phyloP scores from a whole-genome alignment of 148 eudicot species.

The Persicaria maculosa region DNA sequence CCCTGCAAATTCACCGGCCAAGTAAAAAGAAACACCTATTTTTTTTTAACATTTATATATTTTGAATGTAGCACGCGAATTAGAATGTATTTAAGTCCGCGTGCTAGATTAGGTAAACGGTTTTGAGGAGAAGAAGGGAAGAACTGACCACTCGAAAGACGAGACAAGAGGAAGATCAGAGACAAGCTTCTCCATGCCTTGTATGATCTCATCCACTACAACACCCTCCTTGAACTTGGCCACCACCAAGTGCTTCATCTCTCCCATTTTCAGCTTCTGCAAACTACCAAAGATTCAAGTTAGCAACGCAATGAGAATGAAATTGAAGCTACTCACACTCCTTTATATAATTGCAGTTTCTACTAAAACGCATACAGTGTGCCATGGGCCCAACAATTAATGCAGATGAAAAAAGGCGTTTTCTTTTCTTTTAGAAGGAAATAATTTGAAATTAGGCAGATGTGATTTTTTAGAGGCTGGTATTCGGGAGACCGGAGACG shows the following conservation, averaged over 20 bases:
- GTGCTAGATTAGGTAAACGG: not conserved
- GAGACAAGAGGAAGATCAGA: conserved; percentile 48
- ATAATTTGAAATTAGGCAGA: too few relatives aligned
- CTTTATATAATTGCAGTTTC: too few relatives aligned
- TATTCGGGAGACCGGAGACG: too few relatives aligned
- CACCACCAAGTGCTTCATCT: conserved; percentile 82
- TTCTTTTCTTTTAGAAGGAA: too few relatives aligned
- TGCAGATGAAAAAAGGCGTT: too few relatives aligned
- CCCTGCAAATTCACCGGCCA: conserved; percentile 38
- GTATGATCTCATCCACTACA: conserved; percentile 55
- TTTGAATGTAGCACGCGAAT: not conserved
- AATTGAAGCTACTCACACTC: too few relatives aligned
- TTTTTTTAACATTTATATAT: not conserved
- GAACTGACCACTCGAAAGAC: conserved; percentile 65
- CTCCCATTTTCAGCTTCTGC: conserved; percentile 29
- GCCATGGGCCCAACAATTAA: too few relatives aligned
- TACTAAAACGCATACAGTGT: too few relatives aligned
- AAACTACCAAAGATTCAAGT: too few relatives aligned
- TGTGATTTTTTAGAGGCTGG: too few relatives aligned
- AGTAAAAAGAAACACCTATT: not conserved
- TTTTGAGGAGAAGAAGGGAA: not conserved
- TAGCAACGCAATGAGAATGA: too few relatives aligned
- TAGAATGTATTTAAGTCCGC: not conserved
- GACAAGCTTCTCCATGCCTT: conserved; percentile 69
- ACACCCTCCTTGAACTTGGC: conserved; percentile 86